Base-by-base conservation (phyloP, 805 yeast genomes). In the Candida sphagnicola region DNA sequence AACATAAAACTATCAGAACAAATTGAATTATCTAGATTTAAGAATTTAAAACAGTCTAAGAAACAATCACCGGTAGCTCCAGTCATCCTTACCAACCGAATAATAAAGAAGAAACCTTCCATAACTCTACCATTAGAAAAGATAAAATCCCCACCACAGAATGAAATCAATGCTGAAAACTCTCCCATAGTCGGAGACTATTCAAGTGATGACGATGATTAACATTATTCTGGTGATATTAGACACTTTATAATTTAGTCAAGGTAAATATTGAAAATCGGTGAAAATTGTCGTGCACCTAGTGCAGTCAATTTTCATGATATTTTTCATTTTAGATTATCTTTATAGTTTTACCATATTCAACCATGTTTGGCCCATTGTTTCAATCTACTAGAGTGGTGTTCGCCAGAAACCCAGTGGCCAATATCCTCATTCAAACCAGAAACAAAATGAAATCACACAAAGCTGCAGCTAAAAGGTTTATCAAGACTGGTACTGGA, bases 401-500 rank as follows among this genome's bases (percentile, higher is more conserved):
- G 4, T 47, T 50, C 24, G 46, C 47, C 26, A 53, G 48, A 31
- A 44, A 44, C 39, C 57, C 59, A 4, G 36, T 43, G n/a, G 38
- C 44, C 25, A 50, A 50, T 32, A 48, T 51, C 8, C 43, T 67
- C 19, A 47, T 67, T 10, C 74, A 67, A 36, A 61, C 67, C 16
- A 59, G 73, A 51, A 65, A 48, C 38, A 67, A 67, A 47, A 78
- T 81, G 74, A 85, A 88, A 60, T 80, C 96, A 2, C 93, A 87
- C 57, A 81, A 87, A 56, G 87, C 95, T 18, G 82, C 95, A 4
- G 89, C 89, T 35, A 87, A 85, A 57, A 77, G 97, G 64, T 86
- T 93, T 80, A 76, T 83, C 57, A 80, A 79, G 52, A 82, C 85
- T 4, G 87, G 85, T 2, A 67, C 68, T 32, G 77, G 90, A 74